phyloP scores from a whole-genome alignment of 768 basidiomycete species.

The Lenzites betulinus region DNA sequence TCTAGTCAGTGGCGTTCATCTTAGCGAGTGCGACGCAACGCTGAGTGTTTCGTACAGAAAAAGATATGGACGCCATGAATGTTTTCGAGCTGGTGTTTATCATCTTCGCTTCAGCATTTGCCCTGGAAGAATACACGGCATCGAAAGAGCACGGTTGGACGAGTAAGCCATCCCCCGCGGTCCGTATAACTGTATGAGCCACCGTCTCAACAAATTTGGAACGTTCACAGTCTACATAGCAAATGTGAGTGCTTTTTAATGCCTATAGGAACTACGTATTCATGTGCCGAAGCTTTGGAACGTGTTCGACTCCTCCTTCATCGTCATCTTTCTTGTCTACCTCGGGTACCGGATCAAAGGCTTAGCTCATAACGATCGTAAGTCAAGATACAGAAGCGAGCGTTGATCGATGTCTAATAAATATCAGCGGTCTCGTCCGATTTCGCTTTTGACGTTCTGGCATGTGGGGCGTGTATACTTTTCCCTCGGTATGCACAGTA shows the following conservation, averaged over 20 bases:
- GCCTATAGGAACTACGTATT: not conserved
- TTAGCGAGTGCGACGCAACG: not conserved
- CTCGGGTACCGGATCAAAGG: conserved; percentile 66
- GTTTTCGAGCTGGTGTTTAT: conserved; percentile 74
- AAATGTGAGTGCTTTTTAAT: conserved; percentile 49
- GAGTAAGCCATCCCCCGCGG: conserved; percentile 49
- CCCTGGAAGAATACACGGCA: conserved; percentile 85
- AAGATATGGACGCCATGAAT: conserved; percentile 52
- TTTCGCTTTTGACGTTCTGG: conserved; percentile 79
- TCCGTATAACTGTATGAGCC: too few relatives aligned
- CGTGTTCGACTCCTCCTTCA: conserved; percentile 79
- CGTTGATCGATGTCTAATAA: not conserved
- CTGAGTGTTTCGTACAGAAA: conserved; percentile 43
- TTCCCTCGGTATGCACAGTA: conserved; percentile 65
- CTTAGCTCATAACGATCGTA: conserved; percentile 54
- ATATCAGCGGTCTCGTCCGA: conserved; percentile 49
- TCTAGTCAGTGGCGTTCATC: conserved; percentile 52
- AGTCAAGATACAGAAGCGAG: conserved; percentile 8
- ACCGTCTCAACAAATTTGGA: too few relatives aligned
- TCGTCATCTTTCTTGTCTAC: conserved; percentile 69
- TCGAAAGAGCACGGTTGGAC: conserved; percentile 87
- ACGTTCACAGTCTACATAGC: conserved; percentile 70
- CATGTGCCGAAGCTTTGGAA: conserved; percentile 74
- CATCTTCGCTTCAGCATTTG: conserved; percentile 74
- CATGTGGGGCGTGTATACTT: conserved; percentile 83